Conservation (phyloP, 1,284 basidiomycete genomes). For the Boletellus deceptivus region DNA sequence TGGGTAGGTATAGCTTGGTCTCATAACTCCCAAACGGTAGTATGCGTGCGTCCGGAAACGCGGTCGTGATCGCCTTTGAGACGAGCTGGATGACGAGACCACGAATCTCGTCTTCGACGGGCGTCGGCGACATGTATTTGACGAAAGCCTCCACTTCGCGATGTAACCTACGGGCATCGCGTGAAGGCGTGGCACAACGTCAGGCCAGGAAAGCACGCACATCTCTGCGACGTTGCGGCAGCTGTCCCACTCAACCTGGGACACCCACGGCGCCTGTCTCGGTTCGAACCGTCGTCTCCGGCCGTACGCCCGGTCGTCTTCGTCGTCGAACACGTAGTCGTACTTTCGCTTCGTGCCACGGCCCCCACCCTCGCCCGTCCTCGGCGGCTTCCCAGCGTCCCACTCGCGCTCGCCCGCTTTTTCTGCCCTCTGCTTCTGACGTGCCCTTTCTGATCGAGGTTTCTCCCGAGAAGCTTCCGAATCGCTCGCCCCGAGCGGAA, state of each 20-base stretch:
- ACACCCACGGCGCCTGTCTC: conserved; percentile 77
- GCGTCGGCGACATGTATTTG: conserved; percentile 84
- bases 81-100: conserved; percentile 77
- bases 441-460: conserved; percentile 18
- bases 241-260: conserved; percentile 73
- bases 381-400: conserved; percentile 38
- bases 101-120: conserved; percentile 82
- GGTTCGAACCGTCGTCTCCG: conserved; percentile 48
- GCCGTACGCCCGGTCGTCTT: conserved; percentile 41
- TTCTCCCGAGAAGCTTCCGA: conserved; percentile 27
- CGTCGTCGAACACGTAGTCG: conserved; percentile 44
- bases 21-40: conserved; percentile 91
- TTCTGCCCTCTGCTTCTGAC: conserved; percentile 21
- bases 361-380: conserved; percentile 26
- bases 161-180: conserved; percentile 58
- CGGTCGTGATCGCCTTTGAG: conserved; percentile 57
- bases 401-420: conserved; percentile 40
- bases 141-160: conserved; percentile 84
- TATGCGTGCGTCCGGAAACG: conserved; percentile 82
- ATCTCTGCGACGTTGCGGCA: conserved; percentile 80
- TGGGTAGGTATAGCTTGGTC: conserved; percentile 92
- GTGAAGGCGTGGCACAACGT: conserved; percentile 5
- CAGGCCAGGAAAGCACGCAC: conserved; percentile 44
- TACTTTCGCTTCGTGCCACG: conserved; percentile 41
- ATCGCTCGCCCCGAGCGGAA: conserved; percentile 48